Percentiles rank a stretch among this genome's conserved stretches.
These are phyloP conservation scores for Zymoseptoria pseudotritici DNA, from an alignment of 2,329 filamentous ascomycete species.

Conservation along the genomic window DNA sequence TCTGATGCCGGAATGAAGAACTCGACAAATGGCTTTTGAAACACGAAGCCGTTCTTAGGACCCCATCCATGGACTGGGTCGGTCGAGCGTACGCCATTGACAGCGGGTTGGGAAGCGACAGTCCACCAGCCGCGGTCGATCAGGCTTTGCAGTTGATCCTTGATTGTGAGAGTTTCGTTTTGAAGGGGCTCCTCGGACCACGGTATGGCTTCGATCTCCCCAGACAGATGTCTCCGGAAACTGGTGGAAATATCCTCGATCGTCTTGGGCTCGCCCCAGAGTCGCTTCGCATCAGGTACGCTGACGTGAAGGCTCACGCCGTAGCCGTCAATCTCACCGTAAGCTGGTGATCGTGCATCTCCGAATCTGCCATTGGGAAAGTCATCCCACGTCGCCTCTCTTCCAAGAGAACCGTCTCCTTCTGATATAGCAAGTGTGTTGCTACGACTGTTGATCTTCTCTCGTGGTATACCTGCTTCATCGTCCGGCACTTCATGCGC, in stretches of 20 bases:
- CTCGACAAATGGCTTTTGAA: constrained; percentile 97
- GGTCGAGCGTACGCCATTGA: constrained; percentile 72
- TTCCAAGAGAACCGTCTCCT: constrained; percentile 78
- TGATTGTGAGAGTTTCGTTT: constrained; percentile 77
- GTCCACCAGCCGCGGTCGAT: constrained; percentile 92
- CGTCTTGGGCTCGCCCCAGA: constrained; percentile 76
- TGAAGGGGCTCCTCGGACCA: constrained; percentile 90
- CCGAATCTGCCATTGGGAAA: constrained; percentile 96
- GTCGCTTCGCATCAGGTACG: constrained; percentile 68
- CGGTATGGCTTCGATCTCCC: constrained; percentile 72
- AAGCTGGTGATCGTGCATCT: constrained; percentile 84
- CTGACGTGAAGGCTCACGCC: constrained; percentile 92
- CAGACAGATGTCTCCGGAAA: constrained; percentile 74
- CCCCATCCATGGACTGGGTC: constrained; percentile 89
- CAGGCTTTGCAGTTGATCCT: constrained; percentile 63
- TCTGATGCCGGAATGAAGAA: constrained; percentile 75
- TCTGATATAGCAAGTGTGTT: constrained; percentile 91
- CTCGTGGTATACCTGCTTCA: constrained; percentile 69
- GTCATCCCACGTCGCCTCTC: constrained; percentile 97
- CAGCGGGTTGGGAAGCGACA: constrained; percentile 86
- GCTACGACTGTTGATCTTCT: constrained; percentile 61
- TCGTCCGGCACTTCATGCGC: constrained; percentile 62
- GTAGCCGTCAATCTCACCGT: constrained; percentile 96
- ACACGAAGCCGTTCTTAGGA: constrained; percentile 84
- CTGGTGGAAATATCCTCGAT: constrained; percentile 66